Conservation (phyloP, 2,329 filamentous ascomycete genomes). For the Stemphylium vesicarium region DNA sequence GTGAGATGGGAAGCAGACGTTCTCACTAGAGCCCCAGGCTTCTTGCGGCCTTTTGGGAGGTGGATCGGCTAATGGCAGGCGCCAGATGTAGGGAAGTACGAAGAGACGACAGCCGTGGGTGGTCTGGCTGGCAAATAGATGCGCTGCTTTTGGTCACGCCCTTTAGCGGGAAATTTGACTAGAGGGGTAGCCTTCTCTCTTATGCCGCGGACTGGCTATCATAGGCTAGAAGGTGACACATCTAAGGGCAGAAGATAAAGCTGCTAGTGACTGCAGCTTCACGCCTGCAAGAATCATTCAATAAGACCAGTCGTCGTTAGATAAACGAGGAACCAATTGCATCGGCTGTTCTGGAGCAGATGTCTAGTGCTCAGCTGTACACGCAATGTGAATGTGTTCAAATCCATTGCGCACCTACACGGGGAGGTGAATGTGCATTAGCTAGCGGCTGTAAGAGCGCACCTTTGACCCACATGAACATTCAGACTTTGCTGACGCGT, state of each 20-base stretch:
- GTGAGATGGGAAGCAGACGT: neutral
- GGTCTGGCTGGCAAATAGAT: neutral
- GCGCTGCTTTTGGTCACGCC: neutral
- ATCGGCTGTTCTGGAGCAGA: too few relatives aligned
- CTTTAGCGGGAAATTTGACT: neutral
- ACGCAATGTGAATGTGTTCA: too few relatives aligned
- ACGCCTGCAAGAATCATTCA: too few relatives aligned
- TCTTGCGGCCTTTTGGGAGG: neutral
- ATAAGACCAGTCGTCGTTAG: too few relatives aligned
- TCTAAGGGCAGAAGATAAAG: too few relatives aligned
- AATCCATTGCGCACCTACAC: too few relatives aligned
- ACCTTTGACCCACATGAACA: neutral
- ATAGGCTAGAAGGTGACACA: neutral
- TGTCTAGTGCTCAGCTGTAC: too few relatives aligned
- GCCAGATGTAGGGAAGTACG: neutral
- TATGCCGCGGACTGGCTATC: neutral
- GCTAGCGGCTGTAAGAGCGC: too few relatives aligned
- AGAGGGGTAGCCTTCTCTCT: neutral
- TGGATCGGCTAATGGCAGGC: neutral
- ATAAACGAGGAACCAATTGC: too few relatives aligned
- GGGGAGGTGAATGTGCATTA: too few relatives aligned
- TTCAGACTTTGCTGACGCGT: neutral
- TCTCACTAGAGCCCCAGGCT: neutral
- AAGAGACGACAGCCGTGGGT: neutral
- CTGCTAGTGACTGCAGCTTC: too few relatives aligned